Conservation (phyloP, 2,329 filamentous ascomycete species). For the Sclerotinia sclerotiorum region DNA sequence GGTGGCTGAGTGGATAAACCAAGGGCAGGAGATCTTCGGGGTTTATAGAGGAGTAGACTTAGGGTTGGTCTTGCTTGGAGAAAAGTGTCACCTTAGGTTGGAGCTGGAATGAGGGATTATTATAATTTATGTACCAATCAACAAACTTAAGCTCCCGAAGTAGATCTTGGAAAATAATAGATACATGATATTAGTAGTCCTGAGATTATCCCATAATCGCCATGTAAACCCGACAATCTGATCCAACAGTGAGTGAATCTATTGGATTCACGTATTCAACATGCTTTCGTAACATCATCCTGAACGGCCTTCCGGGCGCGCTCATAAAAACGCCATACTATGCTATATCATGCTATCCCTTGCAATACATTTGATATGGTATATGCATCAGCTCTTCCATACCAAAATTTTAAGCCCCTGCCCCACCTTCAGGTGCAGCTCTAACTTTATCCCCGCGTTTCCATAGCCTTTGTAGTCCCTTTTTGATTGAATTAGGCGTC, state of each 20-base stretch:
- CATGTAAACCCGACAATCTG: not conserved
- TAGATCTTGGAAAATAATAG: not conserved
- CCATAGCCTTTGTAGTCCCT: slow-evolving; percentile 11
- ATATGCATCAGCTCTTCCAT: not conserved
- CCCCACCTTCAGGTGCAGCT: not conserved
- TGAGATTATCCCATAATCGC: not conserved
- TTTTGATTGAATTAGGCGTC: not conserved
- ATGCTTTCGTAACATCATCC: slow-evolving; percentile 4
- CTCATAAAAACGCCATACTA: not conserved
- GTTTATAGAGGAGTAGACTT: not conserved
- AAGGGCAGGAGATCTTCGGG: too few relatives aligned
- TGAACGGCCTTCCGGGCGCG: not conserved
- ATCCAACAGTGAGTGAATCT: not conserved
- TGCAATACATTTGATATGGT: not conserved
- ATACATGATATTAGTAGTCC: not conserved
- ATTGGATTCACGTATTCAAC: slow-evolving; percentile 2
- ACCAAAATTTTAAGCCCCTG: not conserved
- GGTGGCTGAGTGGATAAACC: not conserved
- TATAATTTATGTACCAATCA: not conserved
- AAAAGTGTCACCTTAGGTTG: not conserved
- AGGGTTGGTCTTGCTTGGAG: not conserved
- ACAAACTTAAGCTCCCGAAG: not conserved
- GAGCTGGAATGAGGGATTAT: not conserved
- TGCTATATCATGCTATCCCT: slow-evolving; percentile 3
- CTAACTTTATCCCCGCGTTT: slow-evolving; percentile 16